These are phyloP conservation scores for Babesia microti DNA, from an alignment of 169 alveolate genomes.

Conservation along the genomic window DNA sequence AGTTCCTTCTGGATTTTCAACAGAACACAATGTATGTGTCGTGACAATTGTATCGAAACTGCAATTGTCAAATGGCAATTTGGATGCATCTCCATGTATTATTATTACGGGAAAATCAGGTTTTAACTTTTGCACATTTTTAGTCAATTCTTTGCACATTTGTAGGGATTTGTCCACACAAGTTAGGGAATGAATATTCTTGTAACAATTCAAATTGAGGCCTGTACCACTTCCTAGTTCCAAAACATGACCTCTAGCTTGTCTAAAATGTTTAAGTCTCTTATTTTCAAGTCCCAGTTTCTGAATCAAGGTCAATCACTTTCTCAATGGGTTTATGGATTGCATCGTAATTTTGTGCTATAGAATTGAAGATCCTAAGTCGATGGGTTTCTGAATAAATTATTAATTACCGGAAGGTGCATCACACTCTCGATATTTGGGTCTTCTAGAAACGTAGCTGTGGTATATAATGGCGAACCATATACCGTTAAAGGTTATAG, in stretches of 20 bases:
- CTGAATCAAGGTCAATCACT: conserved; percentile 10
- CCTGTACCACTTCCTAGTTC: conserved; percentile 65
- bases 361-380: conserved; percentile 21
- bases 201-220: conserved; percentile 39
- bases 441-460: no score
- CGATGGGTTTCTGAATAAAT: conserved; percentile 29
- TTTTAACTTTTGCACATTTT: conserved; percentile 42
- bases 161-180: conserved; percentile 52
- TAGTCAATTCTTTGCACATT: conserved; percentile 57
- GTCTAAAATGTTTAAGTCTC: conserved; percentile 36
- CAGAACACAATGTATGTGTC: conserved; percentile 58
- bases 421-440: no score
- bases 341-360: conserved; percentile 36
- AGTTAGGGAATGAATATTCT: conserved; percentile 45
- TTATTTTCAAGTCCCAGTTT: conserved; percentile 15
- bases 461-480: no score
- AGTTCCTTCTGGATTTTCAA: conserved; percentile 48
- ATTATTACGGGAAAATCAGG: conserved; percentile 59
- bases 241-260: conserved; percentile 57
- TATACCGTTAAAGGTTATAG: no score
- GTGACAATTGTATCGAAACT: conserved; percentile 58
- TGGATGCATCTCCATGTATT: conserved; percentile 48
- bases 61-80: conserved; percentile 34
- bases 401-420: no score
- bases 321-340: conserved; percentile 1